Evolutionary conservation across 2,329 filamentous ascomycete species (phyloP).

Genomic region (Claviceps arundinis): DNA sequence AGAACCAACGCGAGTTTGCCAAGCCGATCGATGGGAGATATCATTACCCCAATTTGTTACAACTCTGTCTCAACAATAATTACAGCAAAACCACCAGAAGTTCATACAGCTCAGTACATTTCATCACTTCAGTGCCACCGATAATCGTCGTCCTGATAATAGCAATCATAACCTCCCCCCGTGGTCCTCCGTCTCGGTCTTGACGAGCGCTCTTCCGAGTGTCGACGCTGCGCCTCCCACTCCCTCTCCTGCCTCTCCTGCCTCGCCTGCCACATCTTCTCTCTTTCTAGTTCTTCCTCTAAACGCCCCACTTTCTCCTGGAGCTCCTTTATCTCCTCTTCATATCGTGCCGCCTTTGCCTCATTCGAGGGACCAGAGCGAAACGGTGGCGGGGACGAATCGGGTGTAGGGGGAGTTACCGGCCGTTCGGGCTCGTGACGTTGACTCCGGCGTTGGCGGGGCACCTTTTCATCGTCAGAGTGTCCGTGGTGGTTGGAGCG

Average conservation of each 20-base stretch:
- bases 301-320: conserved; percentile 20
- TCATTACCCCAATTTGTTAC: too few species aligned
- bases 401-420: too few species aligned
- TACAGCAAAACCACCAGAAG: too few species aligned
- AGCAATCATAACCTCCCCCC: conserved; percentile 12
- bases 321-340: conserved; percentile 19
- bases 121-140: too few species aligned
- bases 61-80: too few species aligned
- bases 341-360: conserved; percentile 7
- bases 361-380: too few species aligned
- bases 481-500: conserved; percentile 20
- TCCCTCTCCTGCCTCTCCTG: conserved; percentile 20
- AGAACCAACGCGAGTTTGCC: conserved; percentile 30
- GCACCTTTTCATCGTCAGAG: conserved; percentile 10
- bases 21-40: conserved; percentile 3
- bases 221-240: conserved; percentile 25
- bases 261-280: conserved; percentile 12
- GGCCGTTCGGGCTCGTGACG: too few species aligned
- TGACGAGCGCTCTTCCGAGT: conserved; percentile 27
- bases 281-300: conserved; percentile 12
- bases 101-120: too few species aligned
- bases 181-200: conserved; percentile 22
- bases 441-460: too few species aligned
- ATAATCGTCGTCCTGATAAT: too few species aligned
- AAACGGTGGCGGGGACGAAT: too few species aligned